Percentiles rank a stretch among this genome's conserved stretches.
These are phyloP conservation scores for Exophiala viscosa DNA, from an alignment of 2,329 filamentous ascomycete genomes.

Conservation along the genomic window DNA sequence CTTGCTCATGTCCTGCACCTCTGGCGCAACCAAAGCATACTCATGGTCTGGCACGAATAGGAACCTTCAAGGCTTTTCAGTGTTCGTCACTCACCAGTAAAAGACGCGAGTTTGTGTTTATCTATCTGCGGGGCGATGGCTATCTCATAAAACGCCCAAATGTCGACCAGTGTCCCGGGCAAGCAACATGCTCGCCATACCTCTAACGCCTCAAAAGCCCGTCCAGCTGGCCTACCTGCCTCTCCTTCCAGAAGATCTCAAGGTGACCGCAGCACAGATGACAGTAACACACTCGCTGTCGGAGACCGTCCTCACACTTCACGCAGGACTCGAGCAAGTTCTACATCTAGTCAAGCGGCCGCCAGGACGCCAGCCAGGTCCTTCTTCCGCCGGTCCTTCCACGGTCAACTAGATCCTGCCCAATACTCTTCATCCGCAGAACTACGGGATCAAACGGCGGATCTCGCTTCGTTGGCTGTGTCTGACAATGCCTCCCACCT, in stretches of 20 bases:
- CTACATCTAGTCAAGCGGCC: conserved; percentile 23
- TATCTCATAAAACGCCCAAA: conserved; percentile 15
- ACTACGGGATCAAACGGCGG: conserved; percentile 81
- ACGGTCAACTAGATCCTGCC: conserved; percentile 54
- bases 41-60: conserved; percentile 1
- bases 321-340: conserved; percentile 21
- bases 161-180: conserved; percentile 18
- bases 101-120: conserved; percentile 5
- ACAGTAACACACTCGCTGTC: conserved; percentile 16
- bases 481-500: conserved; percentile 46
- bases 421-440: conserved; percentile 71
- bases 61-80: neutral
- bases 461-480: conserved; percentile 77
- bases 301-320: conserved; percentile 20
- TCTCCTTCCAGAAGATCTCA: conserved; percentile 21
- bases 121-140: conserved; percentile 18
- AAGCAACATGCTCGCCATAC: conserved; percentile 23
- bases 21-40: conserved; percentile 11
- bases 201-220: conserved; percentile 15
- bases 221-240: conserved; percentile 13
- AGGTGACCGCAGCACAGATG: conserved; percentile 17
- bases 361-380: conserved; percentile 42
- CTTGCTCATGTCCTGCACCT: conserved; percentile 14
- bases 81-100: neutral
- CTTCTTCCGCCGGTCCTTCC: conserved; percentile 45